phyloP scores from a whole-genome alignment of 495 filamentous ascomycete genomes.

The Penicillium riverlandense region DNA sequence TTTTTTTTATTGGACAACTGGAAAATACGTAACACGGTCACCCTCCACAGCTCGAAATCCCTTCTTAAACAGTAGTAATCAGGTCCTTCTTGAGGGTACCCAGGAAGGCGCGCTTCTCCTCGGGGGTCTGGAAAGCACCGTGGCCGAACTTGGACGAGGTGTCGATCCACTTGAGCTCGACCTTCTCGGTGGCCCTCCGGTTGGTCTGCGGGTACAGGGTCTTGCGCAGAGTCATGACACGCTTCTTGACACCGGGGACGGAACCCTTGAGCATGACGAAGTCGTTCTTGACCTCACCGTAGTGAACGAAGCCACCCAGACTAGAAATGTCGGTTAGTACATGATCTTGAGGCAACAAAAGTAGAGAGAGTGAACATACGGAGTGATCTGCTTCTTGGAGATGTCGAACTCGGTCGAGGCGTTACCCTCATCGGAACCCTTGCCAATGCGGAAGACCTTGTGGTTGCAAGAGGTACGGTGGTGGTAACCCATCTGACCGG shows the following conservation, averaged over 20 bases:
- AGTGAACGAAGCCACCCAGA: constrained; percentile 97
- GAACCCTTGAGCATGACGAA: constrained; percentile 98
- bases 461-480: constrained; percentile 99
- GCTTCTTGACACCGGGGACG: constrained; percentile 97
- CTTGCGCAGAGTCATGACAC: constrained; percentile 98
- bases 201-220: constrained; percentile 98
- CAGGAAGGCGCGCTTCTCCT: constrained; percentile 96
- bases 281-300: constrained; percentile 99
- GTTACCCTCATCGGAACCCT: constrained; percentile 78
- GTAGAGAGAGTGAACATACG: constrained; percentile 58
- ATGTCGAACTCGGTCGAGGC: constrained; percentile 93
- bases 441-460: constrained; percentile 99
- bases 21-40: constrained; percentile 36
- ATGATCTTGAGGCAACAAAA: background rate
- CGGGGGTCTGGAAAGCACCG: constrained; percentile 96
- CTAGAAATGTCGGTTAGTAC: constrained; percentile 44
- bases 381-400: constrained; percentile 98
- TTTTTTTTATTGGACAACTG: constrained; percentile 40
- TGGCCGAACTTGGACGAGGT: constrained; percentile 99
- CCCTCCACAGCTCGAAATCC: constrained; percentile 39
- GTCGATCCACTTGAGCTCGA: constrained; percentile 99
- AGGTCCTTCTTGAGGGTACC: constrained; percentile 99
- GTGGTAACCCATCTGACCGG: constrained; percentile 99
- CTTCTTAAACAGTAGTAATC: constrained; percentile 56
- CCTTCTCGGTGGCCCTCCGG: constrained; percentile 92